Conservation (phyloP, 306 rosid genomes). For the Ormosia semicastrata region DNA sequence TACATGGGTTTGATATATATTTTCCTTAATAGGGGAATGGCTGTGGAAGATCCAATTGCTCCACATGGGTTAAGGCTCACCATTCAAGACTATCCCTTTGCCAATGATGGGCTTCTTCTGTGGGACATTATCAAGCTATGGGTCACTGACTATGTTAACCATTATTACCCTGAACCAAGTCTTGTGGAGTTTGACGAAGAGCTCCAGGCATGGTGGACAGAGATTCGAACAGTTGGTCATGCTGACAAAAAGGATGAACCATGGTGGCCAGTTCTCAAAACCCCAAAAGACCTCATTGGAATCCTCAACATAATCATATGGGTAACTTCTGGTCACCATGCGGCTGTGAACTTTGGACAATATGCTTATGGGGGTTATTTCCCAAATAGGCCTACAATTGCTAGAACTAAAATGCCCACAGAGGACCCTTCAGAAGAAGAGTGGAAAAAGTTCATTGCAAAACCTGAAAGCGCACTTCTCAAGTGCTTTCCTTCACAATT, state of each 20-base stretch:
- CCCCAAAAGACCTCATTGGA: conserved; percentile 52
- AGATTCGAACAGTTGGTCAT: conserved; percentile 61
- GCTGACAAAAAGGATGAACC: conserved; percentile 79
- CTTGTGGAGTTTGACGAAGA: conserved; percentile 52
- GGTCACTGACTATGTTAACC: conserved; percentile 64
- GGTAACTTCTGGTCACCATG: conserved; percentile 78
- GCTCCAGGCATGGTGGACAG: conserved; percentile 92
- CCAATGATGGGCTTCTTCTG: conserved; percentile 65
- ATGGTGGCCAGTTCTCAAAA: conserved; percentile 72
- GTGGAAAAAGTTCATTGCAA: conserved; percentile 43
- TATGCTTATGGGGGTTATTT: conserved; percentile 64
- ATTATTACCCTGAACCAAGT: conserved; percentile 45
- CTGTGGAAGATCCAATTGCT: conserved; percentile 61
- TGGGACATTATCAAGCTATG: conserved; percentile 69
- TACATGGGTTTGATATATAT: neutral
- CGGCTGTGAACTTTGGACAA: conserved; percentile 82
- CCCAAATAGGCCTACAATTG: conserved; percentile 69
- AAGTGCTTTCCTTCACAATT: conserved; percentile 68
- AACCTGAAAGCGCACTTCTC: conserved; percentile 53
- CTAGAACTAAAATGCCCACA: conserved; percentile 59
- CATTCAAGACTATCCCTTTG: conserved; percentile 74
- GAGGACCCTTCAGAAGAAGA: conserved; percentile 50
- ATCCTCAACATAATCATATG: conserved; percentile 57
- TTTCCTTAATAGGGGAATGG: conserved; percentile 44
- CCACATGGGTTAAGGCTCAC: conserved; percentile 70